These are phyloP conservation scores for Aurantiochytrium sp. DNA, from an alignment of 108 stramenopile species.

Conservation along the genomic window DNA sequence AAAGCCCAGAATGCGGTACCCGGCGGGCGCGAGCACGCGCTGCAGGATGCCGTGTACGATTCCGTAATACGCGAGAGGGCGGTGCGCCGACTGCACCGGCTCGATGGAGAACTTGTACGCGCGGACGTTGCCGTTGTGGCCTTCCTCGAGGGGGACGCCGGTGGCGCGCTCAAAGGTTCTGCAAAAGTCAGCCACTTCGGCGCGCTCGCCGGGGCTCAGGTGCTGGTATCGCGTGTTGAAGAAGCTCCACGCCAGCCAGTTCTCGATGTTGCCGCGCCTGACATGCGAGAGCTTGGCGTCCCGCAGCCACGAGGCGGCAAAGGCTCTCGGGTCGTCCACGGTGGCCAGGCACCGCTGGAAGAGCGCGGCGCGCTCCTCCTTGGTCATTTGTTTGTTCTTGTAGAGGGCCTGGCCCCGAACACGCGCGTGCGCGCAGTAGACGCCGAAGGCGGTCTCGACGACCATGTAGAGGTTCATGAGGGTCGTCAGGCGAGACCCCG, in stretches of 20 bases:
- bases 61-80: neutral
- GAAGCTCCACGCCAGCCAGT: neutral
- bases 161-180: neutral
- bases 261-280: neutral
- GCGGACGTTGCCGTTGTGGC: neutral
- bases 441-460: neutral
- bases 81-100: neutral
- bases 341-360: neutral
- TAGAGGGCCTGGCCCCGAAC: neutral
- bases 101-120: neutral
- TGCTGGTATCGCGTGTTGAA: neutral
- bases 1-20: neutral
- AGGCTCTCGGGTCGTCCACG: neutral
- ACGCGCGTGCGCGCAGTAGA: neutral
- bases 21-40: neutral
- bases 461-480: constrained; percentile 1
- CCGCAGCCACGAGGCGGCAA: neutral
- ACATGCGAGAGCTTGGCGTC: neutral
- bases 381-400: neutral
- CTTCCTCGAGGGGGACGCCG: neutral
- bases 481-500: neutral
- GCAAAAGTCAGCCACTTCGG: neutral
- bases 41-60: neutral
- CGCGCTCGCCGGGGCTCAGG: neutral
- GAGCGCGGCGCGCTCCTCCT: neutral